A percentile compares a stretch with the other conserved stretches of the same genome.
Conservation (phyloP, 805 yeast genomes). For the Metschnikowia lunata region DNA sequence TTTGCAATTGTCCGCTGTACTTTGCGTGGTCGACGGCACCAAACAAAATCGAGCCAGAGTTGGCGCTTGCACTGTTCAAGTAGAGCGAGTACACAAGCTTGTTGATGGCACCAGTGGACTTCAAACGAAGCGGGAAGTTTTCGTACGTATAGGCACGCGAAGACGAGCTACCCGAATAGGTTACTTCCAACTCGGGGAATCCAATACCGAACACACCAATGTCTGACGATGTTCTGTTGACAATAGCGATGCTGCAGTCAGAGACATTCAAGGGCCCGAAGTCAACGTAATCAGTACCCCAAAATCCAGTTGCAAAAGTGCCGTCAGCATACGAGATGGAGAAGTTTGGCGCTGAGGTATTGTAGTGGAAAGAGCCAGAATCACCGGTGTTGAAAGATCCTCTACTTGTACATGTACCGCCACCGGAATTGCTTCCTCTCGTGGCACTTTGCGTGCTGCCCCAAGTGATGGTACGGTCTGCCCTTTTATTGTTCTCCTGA, state of each 20-base stretch:
- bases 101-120: constrained; percentile 51
- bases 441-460: not conserved
- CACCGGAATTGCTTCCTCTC: not conserved
- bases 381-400: constrained; percentile 46
- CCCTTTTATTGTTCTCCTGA: not conserved
- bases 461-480: not conserved
- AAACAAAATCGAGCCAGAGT: constrained; percentile 34
- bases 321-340: constrained; percentile 46
- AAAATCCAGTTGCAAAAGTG: constrained; percentile 45
- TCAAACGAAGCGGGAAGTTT: constrained; percentile 64
- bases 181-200: constrained; percentile 61
- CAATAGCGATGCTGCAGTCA: constrained; percentile 68
- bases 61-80: constrained; percentile 39
- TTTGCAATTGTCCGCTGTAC: constrained; percentile 24
- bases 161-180: constrained; percentile 26
- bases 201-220: constrained; percentile 77
- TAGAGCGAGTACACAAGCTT: constrained; percentile 59
- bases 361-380: constrained; percentile 38
- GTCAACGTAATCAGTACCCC: constrained; percentile 59
- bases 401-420: constrained; percentile 37
- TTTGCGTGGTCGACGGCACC: constrained; percentile 44
- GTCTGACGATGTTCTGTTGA: constrained; percentile 56
- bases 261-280: constrained; percentile 47
- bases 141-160: constrained; percentile 39
- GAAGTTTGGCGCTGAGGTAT: constrained; percentile 39